These are phyloP conservation scores for Epichloe gansuensis DNA, from an alignment of 2,329 filamentous ascomycete species.

Conservation along the genomic window DNA sequence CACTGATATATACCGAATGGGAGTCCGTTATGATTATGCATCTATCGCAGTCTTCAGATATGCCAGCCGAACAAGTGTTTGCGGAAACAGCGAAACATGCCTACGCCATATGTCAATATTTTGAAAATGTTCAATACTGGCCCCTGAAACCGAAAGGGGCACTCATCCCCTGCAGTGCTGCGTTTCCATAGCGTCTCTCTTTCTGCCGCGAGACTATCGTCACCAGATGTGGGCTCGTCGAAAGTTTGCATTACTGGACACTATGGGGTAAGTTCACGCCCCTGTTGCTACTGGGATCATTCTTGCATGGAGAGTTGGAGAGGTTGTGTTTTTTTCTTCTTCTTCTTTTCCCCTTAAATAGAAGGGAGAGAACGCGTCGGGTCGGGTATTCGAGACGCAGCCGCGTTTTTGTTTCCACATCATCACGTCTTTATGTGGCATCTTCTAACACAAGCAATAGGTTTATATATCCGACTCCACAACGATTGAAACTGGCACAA, in stretches of 20 bases:
- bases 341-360: not conserved
- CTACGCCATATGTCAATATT: slow-evolving; percentile 61
- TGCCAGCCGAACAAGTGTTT: slow-evolving; percentile 36
- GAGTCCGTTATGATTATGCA: slow-evolving; percentile 72
- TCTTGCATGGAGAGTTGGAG: too few species aligned
- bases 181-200: slow-evolving; percentile 64
- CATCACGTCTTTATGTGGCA: not conserved
- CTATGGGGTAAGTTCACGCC: slow-evolving; percentile 52
- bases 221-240: slow-evolving; percentile 69
- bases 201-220: slow-evolving; percentile 61
- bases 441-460: slow-evolving; percentile 30
- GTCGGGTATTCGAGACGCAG: too few species aligned
- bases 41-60: slow-evolving; percentile 55
- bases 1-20: slow-evolving; percentile 64
- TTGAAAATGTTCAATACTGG: slow-evolving; percentile 66
- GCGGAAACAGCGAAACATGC: slow-evolving; percentile 50
- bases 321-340: too few species aligned
- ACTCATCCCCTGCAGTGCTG: slow-evolving; percentile 61
- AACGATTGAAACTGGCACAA: slow-evolving; percentile 64
- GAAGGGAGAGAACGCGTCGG: not conserved
- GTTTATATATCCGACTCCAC: slow-evolving; percentile 67
- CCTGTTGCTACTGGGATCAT: not conserved
- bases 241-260: slow-evolving; percentile 69
- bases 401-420: not conserved
- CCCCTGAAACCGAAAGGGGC: slow-evolving; percentile 57